Base-by-base conservation (phyloP, 805 yeast genomes). In the Kuraishia capsulata region DNA sequence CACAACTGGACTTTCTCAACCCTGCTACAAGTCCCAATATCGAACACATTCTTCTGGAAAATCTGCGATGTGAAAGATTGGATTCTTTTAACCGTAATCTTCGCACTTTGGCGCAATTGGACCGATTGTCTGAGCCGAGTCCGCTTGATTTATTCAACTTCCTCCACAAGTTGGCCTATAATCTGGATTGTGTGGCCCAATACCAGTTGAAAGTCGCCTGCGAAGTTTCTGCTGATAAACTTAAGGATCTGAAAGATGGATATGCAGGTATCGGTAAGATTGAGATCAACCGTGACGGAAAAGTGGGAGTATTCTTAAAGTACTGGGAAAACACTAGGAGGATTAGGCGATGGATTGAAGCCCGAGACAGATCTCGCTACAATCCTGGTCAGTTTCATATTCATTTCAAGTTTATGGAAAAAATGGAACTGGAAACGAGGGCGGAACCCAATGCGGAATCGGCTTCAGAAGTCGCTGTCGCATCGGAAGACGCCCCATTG, bases 1-100 rank as follows among this genome's bases (percentile, higher is more conserved):
- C 18, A 14, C 13, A 14, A 6, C 21, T 34, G 18, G 29, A 35
- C 33, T 38, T 38, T 16, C 14, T 38, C 24, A 35, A 38, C 28
- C 16, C 17, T 21, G 13, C 37, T 19, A 18, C 17, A n/a, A 49
- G 43, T 13, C 45, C 44, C 30, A 53, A 45, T 31, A 59, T 51
- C 14, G 56, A 54, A 34, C 48, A 42, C 10, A 45, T 58, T 1
- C 38, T 59, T n/a, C 40, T 43, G 17, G 40, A 49, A 10, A 59
- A 58, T 37, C 42, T 59, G 34, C 54, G 54, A 18, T 39, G 42
- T 16, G 43, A 44, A 30, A 58, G 61, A 4, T 43, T 59, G 32
- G 64, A 58, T 41, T 46, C 44, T 10, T 59, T 59, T 42, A 59
- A 59, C 42, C 54, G 47, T 45, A 59, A 59, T 37, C 44, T 59